Percentiles rank a stretch among this genome's conserved stretches.
Evolutionary conservation across 305 asterid species (phyloP).

Genomic region (Ilex paraguariensis): DNA sequence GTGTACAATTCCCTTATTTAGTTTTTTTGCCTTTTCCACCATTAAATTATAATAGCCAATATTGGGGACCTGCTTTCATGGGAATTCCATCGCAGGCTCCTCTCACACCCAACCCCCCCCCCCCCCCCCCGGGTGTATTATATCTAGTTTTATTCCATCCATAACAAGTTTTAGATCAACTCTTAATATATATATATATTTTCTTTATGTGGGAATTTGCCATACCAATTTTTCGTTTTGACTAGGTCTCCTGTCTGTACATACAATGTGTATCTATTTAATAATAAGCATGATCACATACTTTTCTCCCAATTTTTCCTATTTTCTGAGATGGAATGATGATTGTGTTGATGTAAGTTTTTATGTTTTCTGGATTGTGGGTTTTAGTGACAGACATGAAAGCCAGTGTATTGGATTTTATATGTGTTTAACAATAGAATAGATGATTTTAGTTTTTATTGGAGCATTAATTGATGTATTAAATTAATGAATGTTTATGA

Average conservation of each 20-base stretch:
- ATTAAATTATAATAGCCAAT: no score
- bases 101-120: constrained; percentile 9
- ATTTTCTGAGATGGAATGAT: not conserved
- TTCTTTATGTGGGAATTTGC: not conserved
- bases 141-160: constrained; percentile 17
- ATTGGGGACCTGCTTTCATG: constrained; percentile 15
- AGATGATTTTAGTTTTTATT: no score
- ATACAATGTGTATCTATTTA: constrained; percentile 15
- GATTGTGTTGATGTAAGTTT: not conserved
- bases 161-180: constrained; percentile 8
- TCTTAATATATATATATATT: constrained; percentile 1
- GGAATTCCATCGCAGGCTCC: constrained; percentile 29
- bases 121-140: constrained; percentile 27
- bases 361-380: no score
- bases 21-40: no score
- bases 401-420: no score
- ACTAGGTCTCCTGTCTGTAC: constrained; percentile 21
- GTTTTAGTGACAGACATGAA: no score
- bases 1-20: not conserved
- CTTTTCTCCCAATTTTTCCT: constrained; percentile 1
- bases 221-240: constrained; percentile 5
- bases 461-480: no score
- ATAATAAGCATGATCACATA: constrained; percentile 14
- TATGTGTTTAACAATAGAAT: no score
- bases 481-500: no score